phyloP scores from a whole-genome alignment of 2,329 filamentous ascomycete species.

The Knufia petricola region DNA sequence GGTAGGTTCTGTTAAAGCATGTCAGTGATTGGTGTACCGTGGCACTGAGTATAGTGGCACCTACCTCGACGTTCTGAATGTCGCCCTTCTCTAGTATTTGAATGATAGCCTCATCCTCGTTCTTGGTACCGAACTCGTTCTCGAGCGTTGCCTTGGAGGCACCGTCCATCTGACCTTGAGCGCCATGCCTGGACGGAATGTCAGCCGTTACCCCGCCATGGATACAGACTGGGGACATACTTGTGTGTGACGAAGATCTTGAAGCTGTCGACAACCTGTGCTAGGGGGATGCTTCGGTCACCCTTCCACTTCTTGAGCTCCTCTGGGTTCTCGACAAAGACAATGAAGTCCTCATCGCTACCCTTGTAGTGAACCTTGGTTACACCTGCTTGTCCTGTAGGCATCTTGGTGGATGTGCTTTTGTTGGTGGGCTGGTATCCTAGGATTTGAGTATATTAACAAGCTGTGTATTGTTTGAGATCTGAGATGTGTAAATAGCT shows the following conservation, averaged over 20 bases:
- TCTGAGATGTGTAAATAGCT: too few relatives aligned
- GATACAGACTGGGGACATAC: constrained; percentile 44
- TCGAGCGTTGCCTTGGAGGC: constrained; percentile 68
- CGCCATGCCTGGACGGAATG: constrained; percentile 60
- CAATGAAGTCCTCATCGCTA: constrained; percentile 56
- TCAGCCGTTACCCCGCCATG: not conserved
- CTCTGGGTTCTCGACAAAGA: constrained; percentile 53
- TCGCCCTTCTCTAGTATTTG: constrained; percentile 70
- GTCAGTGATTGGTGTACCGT: not conserved
- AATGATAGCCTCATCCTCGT: constrained; percentile 71
- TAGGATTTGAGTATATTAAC: not conserved
- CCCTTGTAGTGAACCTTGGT: constrained; percentile 84
- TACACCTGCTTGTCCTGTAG: constrained; percentile 60
- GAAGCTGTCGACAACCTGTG: constrained; percentile 78
- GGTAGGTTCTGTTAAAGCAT: not conserved
- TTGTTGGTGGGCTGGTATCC: not conserved
- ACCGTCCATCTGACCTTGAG: constrained; percentile 66
- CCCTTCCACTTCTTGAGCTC: constrained; percentile 70
- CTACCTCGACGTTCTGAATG: constrained; percentile 52
- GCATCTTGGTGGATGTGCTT: constrained; percentile 40
- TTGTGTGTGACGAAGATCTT: constrained; percentile 84
- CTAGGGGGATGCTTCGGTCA: constrained; percentile 58
- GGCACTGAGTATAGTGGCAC: constrained; percentile 21
- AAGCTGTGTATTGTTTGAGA: not conserved
- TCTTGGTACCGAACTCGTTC: constrained; percentile 74